Percentiles rank a stretch among this genome's conserved stretches.
Conservation (phyloP, 2,329 filamentous ascomycete species). For the Zymoseptoria ardabiliae region DNA sequence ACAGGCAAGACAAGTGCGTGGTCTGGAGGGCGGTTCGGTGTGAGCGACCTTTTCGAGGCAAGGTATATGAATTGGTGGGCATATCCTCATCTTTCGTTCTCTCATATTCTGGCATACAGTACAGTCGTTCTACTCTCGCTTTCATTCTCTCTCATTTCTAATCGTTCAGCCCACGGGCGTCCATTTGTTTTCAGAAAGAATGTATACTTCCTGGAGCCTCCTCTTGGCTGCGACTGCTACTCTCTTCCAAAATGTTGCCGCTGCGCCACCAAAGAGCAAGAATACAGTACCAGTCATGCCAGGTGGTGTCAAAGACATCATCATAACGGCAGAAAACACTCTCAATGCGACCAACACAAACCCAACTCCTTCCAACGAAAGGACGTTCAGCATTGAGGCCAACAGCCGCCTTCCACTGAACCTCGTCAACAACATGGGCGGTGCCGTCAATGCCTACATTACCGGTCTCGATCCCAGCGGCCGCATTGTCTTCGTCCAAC, state of each 20-base stretch:
- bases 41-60: background rate
- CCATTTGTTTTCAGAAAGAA: background rate
- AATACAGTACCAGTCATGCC: constrained; percentile 7
- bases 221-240: background rate
- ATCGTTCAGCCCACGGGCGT: background rate
- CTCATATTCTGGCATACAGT: background rate
- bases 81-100: background rate
- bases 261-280: background rate
- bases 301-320: constrained; percentile 9
- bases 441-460: constrained; percentile 40
- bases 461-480: constrained; percentile 38
- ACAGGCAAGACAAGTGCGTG: background rate
- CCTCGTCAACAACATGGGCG: constrained; percentile 41
- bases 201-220: background rate
- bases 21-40: background rate
- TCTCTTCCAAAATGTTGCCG: background rate
- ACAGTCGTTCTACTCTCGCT: background rate
- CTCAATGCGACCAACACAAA: constrained; percentile 11
- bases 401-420: constrained; percentile 16
- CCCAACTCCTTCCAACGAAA: constrained; percentile 6
- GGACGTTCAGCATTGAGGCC: constrained; percentile 1
- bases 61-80: background rate
- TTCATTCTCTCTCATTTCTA: background rate
- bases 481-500: constrained; percentile 38
- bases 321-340: constrained; percentile 11